A percentile compares a stretch with the other conserved stretches of the same genome.
phyloP scores from a whole-genome alignment of 306 rosid species.

The Biancaea sappan region DNA sequence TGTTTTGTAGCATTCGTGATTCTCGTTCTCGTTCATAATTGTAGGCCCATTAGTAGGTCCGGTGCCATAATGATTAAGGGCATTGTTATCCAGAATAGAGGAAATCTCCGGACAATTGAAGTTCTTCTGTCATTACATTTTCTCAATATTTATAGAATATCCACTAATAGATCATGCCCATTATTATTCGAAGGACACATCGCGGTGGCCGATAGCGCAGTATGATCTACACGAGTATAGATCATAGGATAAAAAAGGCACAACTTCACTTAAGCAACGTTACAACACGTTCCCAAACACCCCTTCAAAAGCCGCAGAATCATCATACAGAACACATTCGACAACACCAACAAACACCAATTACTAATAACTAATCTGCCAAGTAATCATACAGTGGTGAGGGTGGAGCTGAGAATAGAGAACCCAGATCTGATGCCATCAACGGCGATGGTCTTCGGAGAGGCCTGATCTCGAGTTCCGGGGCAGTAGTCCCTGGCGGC shows the following conservation, averaged over 20 bases:
- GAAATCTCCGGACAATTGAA: too few relatives aligned
- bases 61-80: too few relatives aligned
- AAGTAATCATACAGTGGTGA: background rate
- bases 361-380: background rate
- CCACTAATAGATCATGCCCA: too few relatives aligned
- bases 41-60: background rate
- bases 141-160: too few relatives aligned
- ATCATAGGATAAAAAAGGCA: background rate
- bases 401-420: conserved; percentile 22
- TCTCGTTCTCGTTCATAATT: background rate
- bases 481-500: conserved; percentile 52
- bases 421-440: conserved; percentile 25
- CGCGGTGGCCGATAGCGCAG: background rate
- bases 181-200: background rate
- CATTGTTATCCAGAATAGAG: background rate
- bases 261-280: too few relatives aligned
- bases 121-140: too few relatives aligned
- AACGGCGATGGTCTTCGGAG: background rate
- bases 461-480: conserved; percentile 9
- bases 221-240: background rate
- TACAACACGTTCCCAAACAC: too few relatives aligned
- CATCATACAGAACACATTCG: too few relatives aligned
- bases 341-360: background rate
- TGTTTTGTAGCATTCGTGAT: background rate
- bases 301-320: too few relatives aligned